Conservation (phyloP, 1,284 basidiomycete species). For the Ceratobasidium sp. region DNA sequence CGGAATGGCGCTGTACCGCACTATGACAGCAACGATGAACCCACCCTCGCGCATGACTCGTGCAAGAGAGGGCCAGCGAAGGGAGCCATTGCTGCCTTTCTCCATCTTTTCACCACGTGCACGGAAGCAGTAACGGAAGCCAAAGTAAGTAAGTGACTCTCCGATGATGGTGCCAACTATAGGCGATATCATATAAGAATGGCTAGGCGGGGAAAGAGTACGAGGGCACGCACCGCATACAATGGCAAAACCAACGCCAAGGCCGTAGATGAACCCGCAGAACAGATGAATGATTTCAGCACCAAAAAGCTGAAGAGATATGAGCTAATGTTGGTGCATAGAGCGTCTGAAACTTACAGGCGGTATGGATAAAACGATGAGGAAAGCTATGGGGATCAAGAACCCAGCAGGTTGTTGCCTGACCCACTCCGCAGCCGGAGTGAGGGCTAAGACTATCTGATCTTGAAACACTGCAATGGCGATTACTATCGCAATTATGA, state of each 20-base stretch:
- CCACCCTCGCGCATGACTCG: constrained; percentile 44
- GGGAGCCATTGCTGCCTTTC: constrained; percentile 13
- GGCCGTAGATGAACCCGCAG: constrained; percentile 27
- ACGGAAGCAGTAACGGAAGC: constrained; percentile 31
- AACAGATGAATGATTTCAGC: constrained; percentile 41
- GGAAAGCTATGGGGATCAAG: constrained; percentile 34
- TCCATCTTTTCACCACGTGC: constrained; percentile 37
- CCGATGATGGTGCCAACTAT: constrained; percentile 27
- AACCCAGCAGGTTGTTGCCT: constrained; percentile 28
- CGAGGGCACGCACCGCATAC: constrained; percentile 14
- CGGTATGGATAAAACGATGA: constrained; percentile 36
- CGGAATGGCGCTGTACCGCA: constrained; percentile 27
- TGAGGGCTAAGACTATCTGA: constrained; percentile 17
- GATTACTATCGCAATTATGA: constrained; percentile 9
- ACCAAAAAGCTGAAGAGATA: constrained; percentile 26
- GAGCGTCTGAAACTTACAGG: constrained; percentile 16
- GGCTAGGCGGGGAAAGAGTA: no score
- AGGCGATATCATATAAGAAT: no score
- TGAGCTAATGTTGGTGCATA: neutral
- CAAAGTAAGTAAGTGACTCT: constrained; percentile 21
- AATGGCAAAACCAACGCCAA: constrained; percentile 25
- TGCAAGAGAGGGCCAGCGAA: constrained; percentile 23
- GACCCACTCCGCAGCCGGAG: constrained; percentile 37
- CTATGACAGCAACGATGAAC: constrained; percentile 28
- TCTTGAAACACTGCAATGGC: constrained; percentile 23